phyloP scores from a whole-genome alignment of 257 asterid genomes.

The Penstemon eatonii region DNA sequence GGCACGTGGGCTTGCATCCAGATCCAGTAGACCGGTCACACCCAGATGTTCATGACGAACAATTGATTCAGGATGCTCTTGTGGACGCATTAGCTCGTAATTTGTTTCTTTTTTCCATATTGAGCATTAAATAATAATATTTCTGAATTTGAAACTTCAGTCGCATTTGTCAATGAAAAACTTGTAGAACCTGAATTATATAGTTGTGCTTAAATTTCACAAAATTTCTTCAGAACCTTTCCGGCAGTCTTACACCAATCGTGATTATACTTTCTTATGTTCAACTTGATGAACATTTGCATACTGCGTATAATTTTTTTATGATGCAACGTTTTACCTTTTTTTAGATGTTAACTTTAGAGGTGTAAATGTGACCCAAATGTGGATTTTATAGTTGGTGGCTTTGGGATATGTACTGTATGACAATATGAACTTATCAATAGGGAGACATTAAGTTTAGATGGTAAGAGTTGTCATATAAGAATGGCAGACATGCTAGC shows the following conservation, averaged over 20 bases:
- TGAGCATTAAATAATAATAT: background rate
- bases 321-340: conserved; percentile 11
- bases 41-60: conserved; percentile 88
- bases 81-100: conserved; percentile 55
- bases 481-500: background rate
- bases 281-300: conserved; percentile 16
- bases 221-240: conserved; percentile 14
- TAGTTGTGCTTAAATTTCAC: background rate
- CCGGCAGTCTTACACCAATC: background rate
- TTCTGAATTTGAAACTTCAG: conserved; percentile 3
- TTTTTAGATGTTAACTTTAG: background rate
- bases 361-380: background rate
- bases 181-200: background rate
- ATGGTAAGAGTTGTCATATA: background rate
- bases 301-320: background rate
- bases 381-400: no score
- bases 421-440: background rate
- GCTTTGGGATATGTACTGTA: background rate
- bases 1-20: conserved; percentile 87
- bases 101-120: conserved; percentile 28
- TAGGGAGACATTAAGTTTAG: conserved; percentile 1
- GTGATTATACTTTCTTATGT: background rate
- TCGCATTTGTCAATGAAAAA: conserved; percentile 1
- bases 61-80: conserved; percentile 65
- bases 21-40: conserved; percentile 92